Base-by-base conservation (phyloP, 768 basidiomycete species). In the Leccinum pellstonianum region DNA sequence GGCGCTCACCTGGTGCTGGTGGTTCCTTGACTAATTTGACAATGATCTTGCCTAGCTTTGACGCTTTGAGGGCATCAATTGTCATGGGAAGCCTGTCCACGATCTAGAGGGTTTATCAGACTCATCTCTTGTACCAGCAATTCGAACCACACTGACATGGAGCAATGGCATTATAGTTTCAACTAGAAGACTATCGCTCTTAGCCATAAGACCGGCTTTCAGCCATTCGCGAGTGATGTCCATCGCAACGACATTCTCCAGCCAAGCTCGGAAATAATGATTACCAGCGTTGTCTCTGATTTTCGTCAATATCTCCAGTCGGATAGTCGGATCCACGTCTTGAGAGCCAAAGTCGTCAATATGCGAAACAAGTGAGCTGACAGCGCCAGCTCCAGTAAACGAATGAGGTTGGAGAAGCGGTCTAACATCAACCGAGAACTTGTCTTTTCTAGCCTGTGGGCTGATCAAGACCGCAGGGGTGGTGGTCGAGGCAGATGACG, bases 201-300 rank as follows among this genome's bases (percentile, higher is more conserved):
- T 84, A 51, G 79, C 82, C 29, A 80, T 78, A 58, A 84, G 82
- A 23, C 83, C 88, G 2, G 86, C 79, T 75, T 86, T 90, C 60
- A 94, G 75, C 92, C 92, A 94, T 64, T 90, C 89, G 52, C 89
- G 82, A 47, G 89, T 84, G 37, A 93, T 80, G 60, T 90, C 89
- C 77, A 93, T 86, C 17, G 90, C 92, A 41, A 74, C 72, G 48
- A 69, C n/a, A 70, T 90, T 91, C 71, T 91, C 91, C 15, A 85
- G 82, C 91, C 91, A 93, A 5, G 90, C 91, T 47, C 90, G 85
- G 71, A 90, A 93, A 69, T 93, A 94, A 66, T 91, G 89, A 69
- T 92, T 91, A 46, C 86, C 88, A 29, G 92, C 92, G 52, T 86
- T 84, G 72, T 94, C 91, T 63, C 91, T 81, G 64, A 93, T 88